Conservation (phyloP, 805 yeast genomes). For the Hanseniaspora jakobsenii region DNA sequence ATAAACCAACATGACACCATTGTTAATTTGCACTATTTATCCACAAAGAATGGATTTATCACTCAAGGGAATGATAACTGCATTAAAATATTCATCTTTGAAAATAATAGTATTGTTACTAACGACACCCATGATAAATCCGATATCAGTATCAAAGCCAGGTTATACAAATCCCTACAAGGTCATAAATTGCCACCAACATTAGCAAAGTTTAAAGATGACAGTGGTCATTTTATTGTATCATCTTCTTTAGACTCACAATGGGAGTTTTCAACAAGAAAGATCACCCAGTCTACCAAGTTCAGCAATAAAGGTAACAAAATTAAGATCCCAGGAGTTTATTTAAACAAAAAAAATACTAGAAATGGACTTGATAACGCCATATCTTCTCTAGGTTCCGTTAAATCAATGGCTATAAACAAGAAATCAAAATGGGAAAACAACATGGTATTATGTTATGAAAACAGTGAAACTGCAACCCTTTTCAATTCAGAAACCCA, state of each 20-base stretch:
- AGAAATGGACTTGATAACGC: too few relatives aligned
- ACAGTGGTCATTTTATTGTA: conserved; percentile 67
- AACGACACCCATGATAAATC: conserved; percentile 29
- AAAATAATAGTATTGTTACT: conserved; percentile 33
- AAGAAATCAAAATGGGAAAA: conserved; percentile 80
- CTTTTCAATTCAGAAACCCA: conserved; percentile 76
- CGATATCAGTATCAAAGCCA: conserved; percentile 59
- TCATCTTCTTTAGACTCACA: conserved; percentile 83
- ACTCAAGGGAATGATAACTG: conserved; percentile 87
- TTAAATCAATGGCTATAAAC: conserved; percentile 59
- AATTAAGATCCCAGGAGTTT: conserved; percentile 47
- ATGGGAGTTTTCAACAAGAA: conserved; percentile 86
- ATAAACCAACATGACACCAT: conserved; percentile 90
- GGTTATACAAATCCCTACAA: conserved; percentile 83
- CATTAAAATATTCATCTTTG: conserved; percentile 82
- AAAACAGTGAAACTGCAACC: conserved; percentile 69
- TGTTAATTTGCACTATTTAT: conserved; percentile 56
- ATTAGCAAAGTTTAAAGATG: conserved; percentile 61
- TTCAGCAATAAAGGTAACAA: conserved; percentile 39
- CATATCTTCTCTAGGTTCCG: conserved; percentile 24
- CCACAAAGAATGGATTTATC: conserved; percentile 83
- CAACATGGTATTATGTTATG: conserved; percentile 77
- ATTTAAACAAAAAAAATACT: too few relatives aligned
- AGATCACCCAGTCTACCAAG: conserved; percentile 93
- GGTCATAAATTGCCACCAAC: conserved; percentile 94